Conservation (phyloP, 176 grass and related monocot species). For the Carex kokanica region DNA sequence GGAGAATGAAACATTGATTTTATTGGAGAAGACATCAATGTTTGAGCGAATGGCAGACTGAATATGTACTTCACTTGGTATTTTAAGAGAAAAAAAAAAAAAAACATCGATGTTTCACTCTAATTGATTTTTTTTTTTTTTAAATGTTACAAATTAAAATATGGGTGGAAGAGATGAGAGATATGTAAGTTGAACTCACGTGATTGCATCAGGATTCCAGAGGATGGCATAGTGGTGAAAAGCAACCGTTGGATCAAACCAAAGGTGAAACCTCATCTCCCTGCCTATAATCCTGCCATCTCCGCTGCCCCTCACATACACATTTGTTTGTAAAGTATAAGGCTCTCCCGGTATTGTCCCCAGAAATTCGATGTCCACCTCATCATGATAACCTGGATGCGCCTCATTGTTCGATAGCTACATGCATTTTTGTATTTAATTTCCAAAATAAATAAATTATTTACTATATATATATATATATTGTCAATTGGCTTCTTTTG, state of each 20-base stretch:
- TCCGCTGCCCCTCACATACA: constrained; percentile 57
- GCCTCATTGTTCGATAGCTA: constrained; percentile 77
- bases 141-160: too few species aligned
- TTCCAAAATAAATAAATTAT: background rate
- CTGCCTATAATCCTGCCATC: constrained; percentile 67
- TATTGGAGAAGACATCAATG: too few species aligned
- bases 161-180: too few species aligned
- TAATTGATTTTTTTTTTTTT: too few species aligned
- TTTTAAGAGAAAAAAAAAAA: too few species aligned
- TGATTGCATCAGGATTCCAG: constrained; percentile 61
- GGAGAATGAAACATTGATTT: too few species aligned
- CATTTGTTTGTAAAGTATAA: constrained; percentile 77
- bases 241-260: constrained; percentile 57
- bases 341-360: constrained; percentile 56
- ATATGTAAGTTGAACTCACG: background rate
- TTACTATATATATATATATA: too few species aligned
- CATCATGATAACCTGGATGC: constrained; percentile 62
- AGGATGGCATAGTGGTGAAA: constrained; percentile 66
- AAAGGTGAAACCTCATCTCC: constrained; percentile 60
- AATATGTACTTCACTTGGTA: too few species aligned
- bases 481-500: background rate
- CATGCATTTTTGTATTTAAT: background rate
- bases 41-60: too few species aligned
- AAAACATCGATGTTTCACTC: too few species aligned
- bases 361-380: constrained; percentile 82